Evolutionary conservation across 164 flowering plant species (phyloP).

Genomic region (Vitis vinifera): DNA sequence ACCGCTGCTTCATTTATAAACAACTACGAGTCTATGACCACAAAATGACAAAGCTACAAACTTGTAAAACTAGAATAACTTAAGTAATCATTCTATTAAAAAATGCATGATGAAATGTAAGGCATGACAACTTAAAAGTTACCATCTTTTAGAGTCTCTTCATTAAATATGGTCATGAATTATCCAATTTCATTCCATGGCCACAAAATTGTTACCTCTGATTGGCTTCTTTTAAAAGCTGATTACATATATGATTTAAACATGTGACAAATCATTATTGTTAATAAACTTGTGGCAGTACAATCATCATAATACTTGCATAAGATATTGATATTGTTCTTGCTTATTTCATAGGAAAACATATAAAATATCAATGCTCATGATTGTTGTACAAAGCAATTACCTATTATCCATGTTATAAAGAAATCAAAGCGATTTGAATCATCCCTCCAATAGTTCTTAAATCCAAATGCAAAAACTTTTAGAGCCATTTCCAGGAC

Average conservation of each 20-base stretch:
- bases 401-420: conserved; percentile 91
- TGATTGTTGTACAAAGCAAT: conserved; percentile 8
- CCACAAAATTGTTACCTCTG: neutral
- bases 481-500: conserved; percentile 89
- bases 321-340: neutral
- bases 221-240: neutral
- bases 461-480: conserved; percentile 72
- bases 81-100: no score
- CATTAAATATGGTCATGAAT: no score
- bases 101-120: no score
- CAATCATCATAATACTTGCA: no score
- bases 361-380: neutral
- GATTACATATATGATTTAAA: neutral
- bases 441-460: conserved; percentile 91
- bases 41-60: no score
- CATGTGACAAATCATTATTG: neutral
- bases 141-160: no score
- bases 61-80: no score
- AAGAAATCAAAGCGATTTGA: conserved; percentile 93
- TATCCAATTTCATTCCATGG: no score
- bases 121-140: no score
- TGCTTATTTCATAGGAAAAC: neutral
- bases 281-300: no score
- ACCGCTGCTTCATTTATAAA: no score
- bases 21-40: no score